Base-by-base conservation (phyloP, 805 yeast genomes). In the Wickerhamiella bombiphila region DNA sequence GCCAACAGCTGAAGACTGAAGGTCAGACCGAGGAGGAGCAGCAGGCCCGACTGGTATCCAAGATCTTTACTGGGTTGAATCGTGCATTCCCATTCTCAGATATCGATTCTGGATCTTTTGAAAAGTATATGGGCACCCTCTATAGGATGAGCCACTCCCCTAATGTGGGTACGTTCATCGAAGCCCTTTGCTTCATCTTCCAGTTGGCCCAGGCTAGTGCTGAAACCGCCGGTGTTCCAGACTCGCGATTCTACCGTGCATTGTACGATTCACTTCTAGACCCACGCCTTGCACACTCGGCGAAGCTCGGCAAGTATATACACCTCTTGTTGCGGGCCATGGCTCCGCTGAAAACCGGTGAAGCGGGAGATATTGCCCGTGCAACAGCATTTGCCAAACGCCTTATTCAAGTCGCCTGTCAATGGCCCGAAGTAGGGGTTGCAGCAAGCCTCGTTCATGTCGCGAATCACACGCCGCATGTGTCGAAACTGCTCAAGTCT, bases 51-150 rank as follows among this genome's bases (percentile, higher is more conserved):
- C 60, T 88, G 49, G 82, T 88, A 50, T 76, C 94, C 21, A 95
- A 95, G 13, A 68, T 91, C 40, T 69, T 91, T 47, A 83, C 98
- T 1, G 98, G 98, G 48, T 70, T 91, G 41, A 91, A 91, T 57
- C 80, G 98, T 61, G 86, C 97, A 0, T 88, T 82, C 67, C 97
- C 97, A 39, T 91, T 81, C 56, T 75, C 94, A 2, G 68, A 74
- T 45, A 64, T 91, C 38, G 69, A 74, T 28, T 75, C 77, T 21
- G 70, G 72, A 5, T 82, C 77, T 53, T 60, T 63, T 37, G 72
- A 74, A 46, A 65, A 70, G 43, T 96, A 91, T 60, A 64, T 88
- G 53, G 78, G 82, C 53, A 77, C 93, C 0, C 63, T 91, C 40
- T 91, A 79, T 68, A 74, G 73, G 52, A 88, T 88, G 55, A 86